Conservation (phyloP, 768 basidiomycete genomes). For the Mycena alexandri region DNA sequence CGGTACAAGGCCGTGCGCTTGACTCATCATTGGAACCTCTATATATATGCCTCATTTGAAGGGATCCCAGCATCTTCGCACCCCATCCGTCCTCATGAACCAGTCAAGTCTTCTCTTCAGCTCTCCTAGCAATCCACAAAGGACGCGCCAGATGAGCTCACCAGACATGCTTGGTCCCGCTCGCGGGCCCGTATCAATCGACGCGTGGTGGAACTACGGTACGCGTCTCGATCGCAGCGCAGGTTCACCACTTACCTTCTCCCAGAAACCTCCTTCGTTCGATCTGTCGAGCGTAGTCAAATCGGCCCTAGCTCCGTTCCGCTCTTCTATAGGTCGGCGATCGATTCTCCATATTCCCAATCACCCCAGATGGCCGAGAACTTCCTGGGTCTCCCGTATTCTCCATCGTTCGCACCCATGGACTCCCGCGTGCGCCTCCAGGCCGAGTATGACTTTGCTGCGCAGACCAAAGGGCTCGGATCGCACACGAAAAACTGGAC, state of each 20-base stretch:
- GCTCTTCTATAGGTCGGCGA: background rate
- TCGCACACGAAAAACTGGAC: background rate
- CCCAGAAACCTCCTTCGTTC: constrained; percentile 1
- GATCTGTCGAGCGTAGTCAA: background rate
- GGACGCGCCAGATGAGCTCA: background rate
- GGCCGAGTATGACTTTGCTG: background rate
- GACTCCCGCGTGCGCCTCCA: background rate
- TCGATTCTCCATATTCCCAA: background rate
- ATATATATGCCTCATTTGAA: background rate
- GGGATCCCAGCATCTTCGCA: background rate
- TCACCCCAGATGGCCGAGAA: background rate
- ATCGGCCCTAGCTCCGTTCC: background rate
- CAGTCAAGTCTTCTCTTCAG: constrained; percentile 16
- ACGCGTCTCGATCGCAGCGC: background rate
- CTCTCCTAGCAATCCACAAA: background rate
- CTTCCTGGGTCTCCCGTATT: background rate
- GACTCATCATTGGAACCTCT: constrained; percentile 14
- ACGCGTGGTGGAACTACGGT: constrained; percentile 13
- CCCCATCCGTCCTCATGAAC: background rate
- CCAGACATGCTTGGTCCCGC: background rate
- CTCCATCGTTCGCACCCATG: constrained; percentile 2
- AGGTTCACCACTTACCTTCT: background rate
- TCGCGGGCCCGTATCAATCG: background rate
- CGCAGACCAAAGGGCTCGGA: too few relatives aligned
- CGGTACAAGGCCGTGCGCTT: constrained; percentile 6